Evolutionary conservation across 768 basidiomycete species (phyloP), one percentile per base, ranked within the genome.

Genomic region (Sporobolomyces phaffii): DNA sequence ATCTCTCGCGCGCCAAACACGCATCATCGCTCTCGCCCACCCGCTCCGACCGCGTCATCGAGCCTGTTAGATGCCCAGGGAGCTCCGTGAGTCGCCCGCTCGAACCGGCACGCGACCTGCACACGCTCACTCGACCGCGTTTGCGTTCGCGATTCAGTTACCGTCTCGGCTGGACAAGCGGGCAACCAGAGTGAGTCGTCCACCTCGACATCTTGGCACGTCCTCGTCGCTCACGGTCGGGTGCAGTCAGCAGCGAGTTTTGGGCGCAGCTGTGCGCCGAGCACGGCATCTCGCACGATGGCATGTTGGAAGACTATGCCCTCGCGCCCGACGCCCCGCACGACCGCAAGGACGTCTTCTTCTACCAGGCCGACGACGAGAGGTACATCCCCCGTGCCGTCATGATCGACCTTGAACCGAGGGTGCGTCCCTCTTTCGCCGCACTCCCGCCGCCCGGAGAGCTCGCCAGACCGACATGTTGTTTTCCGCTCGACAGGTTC

Each of bases 281-380:
- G 79, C 96, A 99, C 78, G 96, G 96, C 22, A 98, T 99, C 80
- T 92, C 84, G 77, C 87, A 88, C 64, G 89, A 93, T 73, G 96
- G 96, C 33, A 90, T 91, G 64, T 85, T 98, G 51, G 93, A 98
- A 77, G 93, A 98, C 58, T 11, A 40, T 57, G 22, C 58, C 50
- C 10, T 43, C 59, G 22, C 60, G 60, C 24, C 59, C 68, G 31
- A 26, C 51, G 43, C 51, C 38, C 47, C 38, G 50, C 66, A 68
- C 28, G 96, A 99, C 79, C 83, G 96, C 73, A 99, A 98, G 76
- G 96, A 99, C 79, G 94, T 96, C 31, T 99, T 99, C 80, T 99
- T 99, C 81, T 98, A 99, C 77, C 94, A 98, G 78, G 96, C 96
- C n/a, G 96, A 99, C 77, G 96, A 99, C 75, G 96, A 98, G 77